A percentile compares a stretch with the other conserved stretches of the same genome.
These are phyloP conservation scores for Brassica carinata DNA, from an alignment of 345 rosid genomes.

Conservation along the genomic window DNA sequence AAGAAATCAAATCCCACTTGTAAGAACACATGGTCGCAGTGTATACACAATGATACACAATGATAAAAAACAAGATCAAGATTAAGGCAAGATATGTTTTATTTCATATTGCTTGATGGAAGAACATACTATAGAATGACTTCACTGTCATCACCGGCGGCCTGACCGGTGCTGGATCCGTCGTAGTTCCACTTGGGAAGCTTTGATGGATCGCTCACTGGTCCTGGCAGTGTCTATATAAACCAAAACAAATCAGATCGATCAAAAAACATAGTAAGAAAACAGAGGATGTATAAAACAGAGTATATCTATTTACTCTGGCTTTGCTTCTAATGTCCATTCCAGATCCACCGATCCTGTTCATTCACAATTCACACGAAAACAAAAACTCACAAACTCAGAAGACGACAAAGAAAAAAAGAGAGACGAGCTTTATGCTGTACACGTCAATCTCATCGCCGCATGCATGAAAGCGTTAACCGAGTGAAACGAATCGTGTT, in stretches of 20 bases:
- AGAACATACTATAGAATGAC: constrained; percentile 78
- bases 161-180: constrained; percentile 97
- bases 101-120: neutral
- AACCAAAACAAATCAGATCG: constrained; percentile 1
- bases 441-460: constrained; percentile 21
- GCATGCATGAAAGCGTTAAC: constrained; percentile 3
- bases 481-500: constrained; percentile 1
- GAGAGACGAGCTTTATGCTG: constrained; percentile 3
- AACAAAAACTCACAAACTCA: constrained; percentile 19
- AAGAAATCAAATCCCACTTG: neutral
- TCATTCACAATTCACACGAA: constrained; percentile 23
- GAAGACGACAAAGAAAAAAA: constrained; percentile 2
- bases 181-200: constrained; percentile 87
- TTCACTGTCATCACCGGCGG: constrained; percentile 93
- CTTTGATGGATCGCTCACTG: constrained; percentile 60
- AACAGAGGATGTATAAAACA: constrained; percentile 13
- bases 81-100: no score
- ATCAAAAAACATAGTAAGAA: neutral
- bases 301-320: constrained; percentile 42
- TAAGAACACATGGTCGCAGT: neutral
- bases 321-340: constrained; percentile 85
- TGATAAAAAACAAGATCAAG: no score
- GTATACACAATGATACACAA: neutral
- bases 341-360: constrained; percentile 79
- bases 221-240: constrained; percentile 61